Evolutionary conservation across 352 stramenopile species (phyloP).

Genomic region (Phytophthora citrophthora): DNA sequence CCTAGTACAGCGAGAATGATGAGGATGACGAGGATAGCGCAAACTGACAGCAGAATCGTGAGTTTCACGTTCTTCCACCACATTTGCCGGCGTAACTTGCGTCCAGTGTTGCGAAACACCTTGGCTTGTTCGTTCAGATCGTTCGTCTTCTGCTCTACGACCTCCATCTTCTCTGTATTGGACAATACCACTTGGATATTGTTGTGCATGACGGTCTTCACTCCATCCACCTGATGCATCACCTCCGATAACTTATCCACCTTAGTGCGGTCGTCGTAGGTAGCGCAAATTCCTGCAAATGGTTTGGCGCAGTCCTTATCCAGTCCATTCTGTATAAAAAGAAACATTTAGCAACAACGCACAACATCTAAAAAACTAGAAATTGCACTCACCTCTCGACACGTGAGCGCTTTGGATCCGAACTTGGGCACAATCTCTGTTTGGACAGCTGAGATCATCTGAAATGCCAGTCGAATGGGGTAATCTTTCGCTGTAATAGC

Average conservation of each 20-base stretch:
- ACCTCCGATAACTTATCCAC: slow-evolving; percentile 89
- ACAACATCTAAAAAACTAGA: not conserved
- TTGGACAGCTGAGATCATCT: slow-evolving; percentile 81
- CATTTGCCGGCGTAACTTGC: slow-evolving; percentile 80
- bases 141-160: slow-evolving; percentile 88
- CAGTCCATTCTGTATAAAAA: slow-evolving; percentile 56
- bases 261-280: slow-evolving; percentile 88
- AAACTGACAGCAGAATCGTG: slow-evolving; percentile 67
- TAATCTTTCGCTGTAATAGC: slow-evolving; percentile 85
- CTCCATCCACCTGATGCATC: slow-evolving; percentile 80
- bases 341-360: slow-evolving; percentile 3
- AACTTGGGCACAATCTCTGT: slow-evolving; percentile 81
- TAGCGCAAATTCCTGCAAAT: slow-evolving; percentile 63
- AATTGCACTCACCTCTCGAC: slow-evolving; percentile 59
- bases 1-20: slow-evolving; percentile 76
- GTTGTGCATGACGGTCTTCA: slow-evolving; percentile 88
- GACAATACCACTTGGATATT: slow-evolving; percentile 89
- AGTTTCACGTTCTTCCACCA: slow-evolving; percentile 90
- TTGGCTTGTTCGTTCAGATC: slow-evolving; percentile 89
- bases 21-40: slow-evolving; percentile 73
- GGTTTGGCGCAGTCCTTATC: slow-evolving; percentile 81
- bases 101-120: slow-evolving; percentile 84
- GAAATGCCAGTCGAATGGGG: slow-evolving; percentile 81
- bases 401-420: slow-evolving; percentile 75
- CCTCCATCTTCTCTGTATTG: slow-evolving; percentile 91